These are phyloP conservation scores for Phytophthora fragariae DNA, from an alignment of 352 stramenopile species.

Conservation along the genomic window DNA sequence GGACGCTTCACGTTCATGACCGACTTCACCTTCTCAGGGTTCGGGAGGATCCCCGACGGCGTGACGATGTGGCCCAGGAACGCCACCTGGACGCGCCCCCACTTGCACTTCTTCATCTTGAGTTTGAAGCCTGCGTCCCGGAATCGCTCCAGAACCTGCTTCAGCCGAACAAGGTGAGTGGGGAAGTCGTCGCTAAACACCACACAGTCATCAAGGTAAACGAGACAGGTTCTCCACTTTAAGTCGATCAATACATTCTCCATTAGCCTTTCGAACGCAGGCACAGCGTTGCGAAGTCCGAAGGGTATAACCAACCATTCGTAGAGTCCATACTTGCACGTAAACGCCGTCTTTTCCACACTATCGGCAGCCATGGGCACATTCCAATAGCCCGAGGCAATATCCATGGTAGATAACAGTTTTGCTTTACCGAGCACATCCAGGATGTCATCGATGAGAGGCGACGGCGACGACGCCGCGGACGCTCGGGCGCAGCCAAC, in stretches of 20 bases:
- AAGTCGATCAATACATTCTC: constrained; percentile 7
- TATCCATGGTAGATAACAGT: constrained; percentile 15
- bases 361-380: not conserved
- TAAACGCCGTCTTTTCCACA: constrained; percentile 5
- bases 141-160: constrained; percentile 1
- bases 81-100: no score
- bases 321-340: constrained; percentile 6
- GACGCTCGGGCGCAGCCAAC: no score
- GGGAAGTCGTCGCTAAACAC: constrained; percentile 11
- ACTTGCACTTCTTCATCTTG: constrained; percentile 25
- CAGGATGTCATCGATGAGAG: no score
- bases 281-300: constrained; percentile 1
- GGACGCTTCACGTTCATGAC: no score
- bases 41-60: no score
- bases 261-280: constrained; percentile 3
- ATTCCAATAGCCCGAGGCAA: not conserved
- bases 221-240: constrained; percentile 6
- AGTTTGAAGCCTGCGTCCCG: not conserved
- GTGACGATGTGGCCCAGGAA: no score
- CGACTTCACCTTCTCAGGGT: no score
- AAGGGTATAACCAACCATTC: constrained; percentile 5
- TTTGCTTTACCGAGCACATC: no score
- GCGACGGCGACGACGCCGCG: no score
- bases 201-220: constrained; percentile 10
- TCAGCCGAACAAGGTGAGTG: not conserved